Evolutionary conservation across 2,329 filamentous ascomycete genomes (phyloP).

Genomic region (Bisporella sp.): DNA sequence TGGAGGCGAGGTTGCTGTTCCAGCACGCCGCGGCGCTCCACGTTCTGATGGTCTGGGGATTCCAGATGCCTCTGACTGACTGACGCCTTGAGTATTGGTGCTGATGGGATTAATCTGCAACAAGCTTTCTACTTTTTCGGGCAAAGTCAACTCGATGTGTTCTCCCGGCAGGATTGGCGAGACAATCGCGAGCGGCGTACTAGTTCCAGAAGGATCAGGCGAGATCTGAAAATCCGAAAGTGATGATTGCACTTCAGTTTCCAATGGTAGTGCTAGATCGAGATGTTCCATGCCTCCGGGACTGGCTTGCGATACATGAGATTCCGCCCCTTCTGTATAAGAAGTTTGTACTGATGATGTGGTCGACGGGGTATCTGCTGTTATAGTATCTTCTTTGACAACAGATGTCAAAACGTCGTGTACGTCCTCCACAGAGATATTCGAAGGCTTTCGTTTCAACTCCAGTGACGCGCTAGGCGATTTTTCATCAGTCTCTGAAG

Average conservation of each 20-base stretch:
- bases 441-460: conserved; percentile 17
- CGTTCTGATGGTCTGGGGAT: conserved; percentile 27
- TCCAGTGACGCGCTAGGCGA: conserved; percentile 26
- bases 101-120: conserved; percentile 14
- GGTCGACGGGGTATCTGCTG: background rate
- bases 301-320: conserved; percentile 18
- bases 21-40: conserved; percentile 16
- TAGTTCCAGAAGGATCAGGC: conserved; percentile 3
- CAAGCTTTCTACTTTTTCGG: conserved; percentile 25
- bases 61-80: conserved; percentile 19
- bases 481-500: conserved; percentile 41
- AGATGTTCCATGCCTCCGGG: conserved; percentile 52
- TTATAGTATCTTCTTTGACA: conserved; percentile 44
- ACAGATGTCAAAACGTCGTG: conserved; percentile 58
- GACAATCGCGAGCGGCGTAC: background rate
- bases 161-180: background rate
- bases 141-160: conserved; percentile 15
- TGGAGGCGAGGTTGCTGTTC: conserved; percentile 21
- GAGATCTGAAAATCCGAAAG: conserved; percentile 7
- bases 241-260: conserved; percentile 6
- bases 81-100: conserved; percentile 7
- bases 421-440: conserved; percentile 53
- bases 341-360: background rate
- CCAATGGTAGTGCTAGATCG: conserved; percentile 44
- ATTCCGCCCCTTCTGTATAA: background rate